Percentiles rank a stretch among this genome's conserved stretches.
These are phyloP conservation scores for Leccinum barrowsii DNA, from an alignment of 768 basidiomycete species.

Conservation along the genomic window DNA sequence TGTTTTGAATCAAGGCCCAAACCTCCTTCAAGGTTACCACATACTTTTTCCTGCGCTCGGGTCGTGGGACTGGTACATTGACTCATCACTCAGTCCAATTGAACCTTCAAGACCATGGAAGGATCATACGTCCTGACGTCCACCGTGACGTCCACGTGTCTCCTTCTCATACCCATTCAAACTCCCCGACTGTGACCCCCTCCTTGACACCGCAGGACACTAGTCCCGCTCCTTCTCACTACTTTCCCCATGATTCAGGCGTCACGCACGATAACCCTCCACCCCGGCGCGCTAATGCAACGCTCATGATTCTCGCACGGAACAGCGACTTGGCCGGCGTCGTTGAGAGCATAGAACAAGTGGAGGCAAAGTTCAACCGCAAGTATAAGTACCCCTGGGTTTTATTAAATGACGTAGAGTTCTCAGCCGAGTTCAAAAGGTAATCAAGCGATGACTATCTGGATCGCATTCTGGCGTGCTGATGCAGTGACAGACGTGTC, in stretches of 20 bases:
- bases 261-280: neutral
- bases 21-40: conserved; percentile 14
- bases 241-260: conserved; percentile 2
- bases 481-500: conserved; percentile 30
- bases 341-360: conserved; percentile 46
- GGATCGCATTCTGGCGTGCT: neutral
- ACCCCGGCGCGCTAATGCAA: conserved; percentile 50
- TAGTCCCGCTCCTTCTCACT: neutral
- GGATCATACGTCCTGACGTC: neutral
- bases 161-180: neutral
- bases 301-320: conserved; percentile 52
- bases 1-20: neutral
- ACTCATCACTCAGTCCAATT: conserved; percentile 1
- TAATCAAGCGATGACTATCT: conserved; percentile 9
- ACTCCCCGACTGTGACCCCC: neutral
- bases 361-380: conserved; percentile 59
- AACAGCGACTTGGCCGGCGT: conserved; percentile 46
- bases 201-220: neutral
- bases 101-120: conserved; percentile 1
- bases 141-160: neutral
- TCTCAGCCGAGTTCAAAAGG: conserved; percentile 52
- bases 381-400: conserved; percentile 60
- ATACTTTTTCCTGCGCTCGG: conserved; percentile 22
- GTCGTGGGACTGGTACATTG: conserved; percentile 1
- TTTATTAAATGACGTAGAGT: conserved; percentile 60